These are phyloP conservation scores for Amanita brunnescens DNA, from an alignment of 768 basidiomycete genomes.

Conservation along the genomic window DNA sequence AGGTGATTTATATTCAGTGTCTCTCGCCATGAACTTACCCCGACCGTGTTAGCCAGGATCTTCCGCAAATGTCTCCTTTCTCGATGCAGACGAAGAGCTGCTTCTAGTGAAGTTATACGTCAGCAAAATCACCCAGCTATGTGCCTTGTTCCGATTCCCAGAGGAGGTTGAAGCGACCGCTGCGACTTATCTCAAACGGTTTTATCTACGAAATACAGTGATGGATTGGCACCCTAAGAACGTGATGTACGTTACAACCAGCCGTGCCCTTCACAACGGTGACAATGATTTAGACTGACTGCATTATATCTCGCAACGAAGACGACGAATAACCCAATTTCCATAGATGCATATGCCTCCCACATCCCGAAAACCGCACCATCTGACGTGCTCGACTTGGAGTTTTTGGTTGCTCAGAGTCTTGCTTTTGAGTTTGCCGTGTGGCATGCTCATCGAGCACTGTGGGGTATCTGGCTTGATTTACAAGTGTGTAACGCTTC, in stretches of 20 bases:
- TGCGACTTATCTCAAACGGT: slow-evolving; percentile 86
- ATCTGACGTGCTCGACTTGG: slow-evolving; percentile 85
- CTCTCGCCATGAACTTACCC: slow-evolving; percentile 10
- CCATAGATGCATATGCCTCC: slow-evolving; percentile 75
- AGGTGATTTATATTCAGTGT: slow-evolving; percentile 38
- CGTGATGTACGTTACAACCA: slow-evolving; percentile 65
- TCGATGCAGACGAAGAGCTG: slow-evolving; percentile 76
- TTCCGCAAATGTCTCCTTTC: slow-evolving; percentile 63
- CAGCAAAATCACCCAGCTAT: slow-evolving; percentile 78
- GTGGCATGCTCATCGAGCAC: slow-evolving; percentile 83
- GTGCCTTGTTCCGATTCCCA: slow-evolving; percentile 77
- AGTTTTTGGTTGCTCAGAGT: slow-evolving; percentile 94
- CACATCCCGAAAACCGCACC: slow-evolving; percentile 76
- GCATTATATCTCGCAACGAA: slow-evolving; percentile 93
- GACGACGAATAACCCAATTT: slow-evolving; percentile 92
- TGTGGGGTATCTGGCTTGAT: slow-evolving; percentile 87
- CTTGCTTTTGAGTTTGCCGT: slow-evolving; percentile 90
- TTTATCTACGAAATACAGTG: slow-evolving; percentile 95
- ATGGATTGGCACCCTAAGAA: slow-evolving; percentile 99
- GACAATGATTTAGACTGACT: slow-evolving; percentile 60
- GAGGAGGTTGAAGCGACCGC: slow-evolving; percentile 94
- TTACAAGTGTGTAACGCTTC: slow-evolving; percentile 50
- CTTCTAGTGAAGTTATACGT: slow-evolving; percentile 85
- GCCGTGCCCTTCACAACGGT: background rate
- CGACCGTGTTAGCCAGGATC: slow-evolving; percentile 52